These are phyloP conservation scores for Cyathus striatus DNA, from an alignment of 768 basidiomycete species.

Conservation along the genomic window DNA sequence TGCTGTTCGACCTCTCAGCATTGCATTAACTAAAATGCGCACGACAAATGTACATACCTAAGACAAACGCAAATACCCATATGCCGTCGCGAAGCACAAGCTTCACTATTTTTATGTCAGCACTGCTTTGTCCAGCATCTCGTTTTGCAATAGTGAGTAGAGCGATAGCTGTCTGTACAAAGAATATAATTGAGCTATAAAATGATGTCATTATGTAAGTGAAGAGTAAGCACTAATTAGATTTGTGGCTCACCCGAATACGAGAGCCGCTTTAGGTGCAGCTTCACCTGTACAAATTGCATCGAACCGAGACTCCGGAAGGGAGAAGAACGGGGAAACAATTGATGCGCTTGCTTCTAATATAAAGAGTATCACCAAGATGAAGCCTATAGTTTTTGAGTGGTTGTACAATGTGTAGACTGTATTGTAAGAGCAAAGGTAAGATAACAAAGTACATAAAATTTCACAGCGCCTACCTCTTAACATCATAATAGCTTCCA, in stretches of 20 bases:
- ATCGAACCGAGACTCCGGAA: background rate
- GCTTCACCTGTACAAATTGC: background rate
- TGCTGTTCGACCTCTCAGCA: background rate
- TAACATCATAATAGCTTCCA: conserved; percentile 10
- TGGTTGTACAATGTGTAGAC: background rate
- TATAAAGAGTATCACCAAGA: background rate
- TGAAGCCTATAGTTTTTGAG: background rate
- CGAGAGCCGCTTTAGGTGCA: background rate
- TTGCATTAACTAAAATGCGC: background rate
- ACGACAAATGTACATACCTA: background rate
- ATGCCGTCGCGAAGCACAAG: conserved; percentile 6
- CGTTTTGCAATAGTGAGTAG: background rate
- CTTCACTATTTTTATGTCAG: background rate
- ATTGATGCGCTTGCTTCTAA: conserved; percentile 5
- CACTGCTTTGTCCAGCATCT: background rate
- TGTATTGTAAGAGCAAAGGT: background rate
- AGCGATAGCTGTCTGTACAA: background rate
- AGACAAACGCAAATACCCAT: conserved; percentile 3
- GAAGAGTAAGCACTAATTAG: background rate
- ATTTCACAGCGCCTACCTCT: conserved; percentile 7
- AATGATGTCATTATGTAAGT: no score
- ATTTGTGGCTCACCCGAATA: background rate
- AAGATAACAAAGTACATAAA: background rate
- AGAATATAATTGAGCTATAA: background rate
- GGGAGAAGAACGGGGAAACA: background rate